Evolutionary conservation across 2,329 filamentous ascomycete genomes (phyloP), one percentile per base, ranked within the genome.

Genomic region (Colletotrichum lentis): DNA sequence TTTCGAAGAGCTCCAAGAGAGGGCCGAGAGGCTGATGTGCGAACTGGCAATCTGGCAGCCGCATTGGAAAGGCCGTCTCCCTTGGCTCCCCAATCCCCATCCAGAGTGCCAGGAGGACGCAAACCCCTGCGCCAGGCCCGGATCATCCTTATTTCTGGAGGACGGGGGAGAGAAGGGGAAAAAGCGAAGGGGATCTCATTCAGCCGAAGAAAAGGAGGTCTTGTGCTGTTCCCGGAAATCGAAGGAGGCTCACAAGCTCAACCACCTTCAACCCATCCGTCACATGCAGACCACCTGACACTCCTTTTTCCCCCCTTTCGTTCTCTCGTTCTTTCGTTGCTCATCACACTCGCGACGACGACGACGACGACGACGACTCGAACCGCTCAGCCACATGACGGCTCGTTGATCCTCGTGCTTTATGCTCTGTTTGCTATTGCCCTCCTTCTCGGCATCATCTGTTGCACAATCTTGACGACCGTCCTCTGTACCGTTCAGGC

Each of bases 121-220:
- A 53, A 31, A 53, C 66, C 66, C 66, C 56, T 69, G 56, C 55
- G 55, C 44, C 62, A 68, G 55, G 55, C 27, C 52, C 55, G 66
- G 66, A 61, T 57, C 65, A 69, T 69, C 66, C 56, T 69, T 56
- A 69, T 69, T 69, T 69, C 49, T 35, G 31, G 31, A 69, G 66
- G 62, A 44, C 53, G 53, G 53, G 24, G 39, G 14, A 31, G 44
- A 58, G 16, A 27, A 52, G 8, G 49, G 44, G 31, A 47, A n/a
- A 41, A 35, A 43, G 47, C 54, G 41, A 50, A 53, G 16, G 18
- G 37, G 27, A 27, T 27, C 31, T 27, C 43, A 20, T 61, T 14
- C 50, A 44, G 54, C 54, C 41, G 52, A 57, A 53, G 46, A 60
- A 44, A 55, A 62, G 56, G 49, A 64, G 66, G 66, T 69, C 66